Evolutionary conservation across 257 asterid species (phyloP), one percentile per base, ranked within the genome.

Genomic region (Solanum appendiculatum): DNA sequence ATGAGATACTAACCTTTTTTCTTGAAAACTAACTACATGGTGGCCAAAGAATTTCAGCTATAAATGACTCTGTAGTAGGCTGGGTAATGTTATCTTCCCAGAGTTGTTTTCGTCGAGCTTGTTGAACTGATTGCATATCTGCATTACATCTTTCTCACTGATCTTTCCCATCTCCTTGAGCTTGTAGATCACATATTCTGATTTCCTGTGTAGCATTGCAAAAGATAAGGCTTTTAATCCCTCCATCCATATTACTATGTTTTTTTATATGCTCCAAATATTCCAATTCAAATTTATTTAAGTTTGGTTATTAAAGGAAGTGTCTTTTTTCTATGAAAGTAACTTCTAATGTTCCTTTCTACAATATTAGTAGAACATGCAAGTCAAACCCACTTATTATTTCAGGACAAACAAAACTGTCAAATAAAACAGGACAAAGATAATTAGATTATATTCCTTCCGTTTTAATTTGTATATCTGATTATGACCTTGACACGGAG

Each of bases 131-230:
- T 89, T 87, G 80, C 96, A 92, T 29, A 94, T 92, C 88, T 84
- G 89, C 80, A 86, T 6, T 29, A 94, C 93, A 88, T 96, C 98
- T 88, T 92, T 96, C 86, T 95, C 98, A 1, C 92, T 87, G 40
- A 94, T 91, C 90, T 92, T 96, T 21, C 95, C 95, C 98, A 96
- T 95, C 90, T 95, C 97, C 92, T 96, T 95, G 39, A 94, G 96
- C 94, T 95, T 96, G 93, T 94, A 96, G 66, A 96, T 93, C 3
- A 93, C 97, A 64, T 85, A 94, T 86, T 96, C 98, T 5, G 97
- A 93, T 92, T 94, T 94, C 34, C 98, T 96, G 98, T 91, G 33
- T 25, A 25, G 25, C 33, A 78, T 42, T 78, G 20, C 66, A 46
- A 80, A 46, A 46, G 29, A 46, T 44, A 9, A 29, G 42, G 11